Evolutionary conservation across 1,284 basidiomycete genomes (phyloP), one percentile per base, ranked within the genome.

Genomic region (Apiotrichum gamsii): DNA sequence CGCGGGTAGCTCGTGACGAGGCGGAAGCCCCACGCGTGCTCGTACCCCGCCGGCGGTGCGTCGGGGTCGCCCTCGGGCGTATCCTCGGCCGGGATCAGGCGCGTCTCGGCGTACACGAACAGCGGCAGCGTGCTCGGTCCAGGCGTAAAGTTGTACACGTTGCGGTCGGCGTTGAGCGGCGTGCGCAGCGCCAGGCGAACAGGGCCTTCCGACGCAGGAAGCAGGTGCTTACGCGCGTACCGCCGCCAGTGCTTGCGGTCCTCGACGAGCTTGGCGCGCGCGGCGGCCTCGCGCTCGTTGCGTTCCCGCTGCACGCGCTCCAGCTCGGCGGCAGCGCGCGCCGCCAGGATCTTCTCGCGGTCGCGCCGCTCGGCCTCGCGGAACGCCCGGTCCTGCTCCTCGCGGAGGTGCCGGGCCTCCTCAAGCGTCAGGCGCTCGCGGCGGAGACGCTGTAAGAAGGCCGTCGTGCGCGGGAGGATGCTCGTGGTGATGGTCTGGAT

Each of bases 331-430:
- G 57, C 57, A 21, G 62, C 48, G 5, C 59, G 46, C 8, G 54
- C 51, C 8, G 51, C 51, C 10, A 57, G 43, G 21, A 66, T 45
- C 40, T 57, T 58, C 60, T 85, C 85, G 15, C 78, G 75, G 64
- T 95, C 90, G n/a, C 78, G 72, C 29, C 75, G 68, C 8, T 80
- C 82, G 0, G 82, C 78, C 37, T 82, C 81, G 34, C 74, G 75
- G 69, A 87, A 88, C 2, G 86, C 87, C 2, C 78, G 76, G 59
- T 95, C 90, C 61, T 93, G 90, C 58, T 89, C 84, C 18, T 82
- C 84, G 8, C 90, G 78, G 18, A 91, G 62, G 16, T 76, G 73
- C 2, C 89, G 77, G 16, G 87, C 83, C 19, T 79, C 78, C 38
- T 83, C 81, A 3, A 82, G 75, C 65, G 72, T 60, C 4, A 65